phyloP scores from a whole-genome alignment of 371 early-diverging fungal species.

The Zychaea mexicana region DNA sequence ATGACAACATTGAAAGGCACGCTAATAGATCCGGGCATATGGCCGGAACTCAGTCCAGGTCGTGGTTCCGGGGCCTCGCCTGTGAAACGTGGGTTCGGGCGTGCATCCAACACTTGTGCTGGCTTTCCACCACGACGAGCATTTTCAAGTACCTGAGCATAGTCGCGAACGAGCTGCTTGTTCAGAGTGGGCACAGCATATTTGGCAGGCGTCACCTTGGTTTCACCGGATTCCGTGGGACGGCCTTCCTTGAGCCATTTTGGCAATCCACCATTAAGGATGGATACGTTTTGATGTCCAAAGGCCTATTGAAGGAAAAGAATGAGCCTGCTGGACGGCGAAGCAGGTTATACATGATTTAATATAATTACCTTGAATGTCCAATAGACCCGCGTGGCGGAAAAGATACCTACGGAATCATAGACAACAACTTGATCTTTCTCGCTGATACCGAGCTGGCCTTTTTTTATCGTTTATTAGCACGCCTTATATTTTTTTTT shows the following conservation, averaged over 20 bases:
- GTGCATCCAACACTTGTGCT: slow-evolving; percentile 81
- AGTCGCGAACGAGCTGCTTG: slow-evolving; percentile 53
- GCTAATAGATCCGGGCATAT: slow-evolving; percentile 82
- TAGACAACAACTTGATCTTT: slow-evolving; percentile 79
- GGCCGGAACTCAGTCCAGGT: slow-evolving; percentile 80
- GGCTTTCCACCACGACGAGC: slow-evolving; percentile 23
- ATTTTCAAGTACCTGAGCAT: slow-evolving; percentile 57
- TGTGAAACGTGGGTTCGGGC: slow-evolving; percentile 72
- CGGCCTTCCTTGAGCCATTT: slow-evolving; percentile 72
- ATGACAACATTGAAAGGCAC: slow-evolving; percentile 69
- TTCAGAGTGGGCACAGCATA: slow-evolving; percentile 52
- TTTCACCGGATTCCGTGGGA: slow-evolving; percentile 28
- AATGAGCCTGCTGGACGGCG: not conserved
- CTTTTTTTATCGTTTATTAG: slow-evolving; percentile 19
- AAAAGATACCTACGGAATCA: slow-evolving; percentile 69
- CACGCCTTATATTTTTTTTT: not conserved
- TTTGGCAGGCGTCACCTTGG: slow-evolving; percentile 13
- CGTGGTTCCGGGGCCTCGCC: slow-evolving; percentile 87
- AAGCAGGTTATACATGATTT: not conserved
- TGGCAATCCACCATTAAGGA: slow-evolving; percentile 88
- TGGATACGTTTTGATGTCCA: slow-evolving; percentile 82
- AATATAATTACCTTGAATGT: slow-evolving; percentile 64
- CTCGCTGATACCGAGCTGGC: slow-evolving; percentile 69
- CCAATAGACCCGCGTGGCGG: slow-evolving; percentile 83
- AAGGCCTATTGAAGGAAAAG: too few species aligned